Base-by-base conservation (phyloP, 805 yeast genomes). In the Candida boidinii region DNA sequence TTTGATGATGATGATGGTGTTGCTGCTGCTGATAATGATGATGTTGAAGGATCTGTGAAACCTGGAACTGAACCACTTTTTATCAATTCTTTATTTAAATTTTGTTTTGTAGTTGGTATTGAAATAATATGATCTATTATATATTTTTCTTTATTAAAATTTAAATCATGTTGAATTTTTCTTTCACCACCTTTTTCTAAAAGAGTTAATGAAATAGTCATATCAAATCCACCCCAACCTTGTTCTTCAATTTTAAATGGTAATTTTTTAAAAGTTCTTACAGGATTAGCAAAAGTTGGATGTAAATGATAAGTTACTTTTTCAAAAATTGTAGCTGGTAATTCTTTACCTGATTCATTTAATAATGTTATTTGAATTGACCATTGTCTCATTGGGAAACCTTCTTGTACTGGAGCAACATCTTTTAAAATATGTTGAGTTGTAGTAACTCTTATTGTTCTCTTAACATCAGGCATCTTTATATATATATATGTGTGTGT, bases 151-250 rank as follows among this genome's bases (percentile, higher is more conserved):
- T 79, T 74, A 41, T 72, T 60, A 58, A 90, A 92, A 58, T 87
- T 87, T 54, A 90, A 73, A 58, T 90, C 98, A 54, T 92, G 97
- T 48, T 73, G 75, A 36, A 92, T 58, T 52, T 83, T 83, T 40
- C 81, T 71, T 56, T 88, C 96, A 30, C 97, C 97, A 34, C 79
- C 82, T 51, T 81, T 83, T 39, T 94, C 97, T 14, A 79, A 68
- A 28, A 83, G 62, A 39, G 81, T 81, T 27, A 88, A 64, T 22
- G 82, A 69, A 39, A 92, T 78, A 24, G 83, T 83, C 53, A 92
- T 70, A 51, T 88, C 96, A 50, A 90, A 90, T 45, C 90, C 97
- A 55, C 97, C 98, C 97, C 98, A 90, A 32, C 98, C 98, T 62
- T 85, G 79, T 56, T 90, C 98, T 49, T 76, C 83, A 36, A 90